phyloP scores from a whole-genome alignment of 139 green algal genomes.

The Yamagishiella unicocca region DNA sequence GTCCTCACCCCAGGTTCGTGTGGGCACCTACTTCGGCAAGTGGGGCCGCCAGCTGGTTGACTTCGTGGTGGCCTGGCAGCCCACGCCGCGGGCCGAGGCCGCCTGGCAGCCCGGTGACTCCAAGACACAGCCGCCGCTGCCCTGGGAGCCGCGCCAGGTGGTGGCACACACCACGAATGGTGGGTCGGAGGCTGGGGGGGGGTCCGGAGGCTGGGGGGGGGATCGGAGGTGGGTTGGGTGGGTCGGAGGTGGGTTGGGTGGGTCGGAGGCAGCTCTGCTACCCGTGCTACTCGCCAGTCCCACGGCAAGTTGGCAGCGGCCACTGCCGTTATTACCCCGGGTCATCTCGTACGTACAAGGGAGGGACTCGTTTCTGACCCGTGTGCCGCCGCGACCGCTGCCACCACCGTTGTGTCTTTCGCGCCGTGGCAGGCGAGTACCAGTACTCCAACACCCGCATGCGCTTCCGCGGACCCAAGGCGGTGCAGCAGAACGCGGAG shows the following conservation, averaged over 20 bases:
- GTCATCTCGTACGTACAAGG: too few species aligned
- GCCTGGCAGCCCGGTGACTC: neutral
- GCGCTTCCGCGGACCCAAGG: neutral
- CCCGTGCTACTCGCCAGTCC: too few species aligned
- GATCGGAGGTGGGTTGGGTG: too few species aligned
- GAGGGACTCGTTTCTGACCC: too few species aligned
- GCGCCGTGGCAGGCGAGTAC: conserved; percentile 16
- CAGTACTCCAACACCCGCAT: conserved; percentile 40
- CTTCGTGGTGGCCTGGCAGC: conserved; percentile 34
- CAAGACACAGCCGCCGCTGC: conserved; percentile 22
- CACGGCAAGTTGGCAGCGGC: too few species aligned
- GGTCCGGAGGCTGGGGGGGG: neutral
- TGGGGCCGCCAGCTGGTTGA: conserved; percentile 12
- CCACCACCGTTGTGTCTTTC: neutral
- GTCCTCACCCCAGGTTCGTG: neutral
- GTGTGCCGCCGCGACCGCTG: too few species aligned
- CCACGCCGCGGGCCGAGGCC: neutral
- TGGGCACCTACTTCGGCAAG: conserved; percentile 38
- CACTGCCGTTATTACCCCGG: too few species aligned
- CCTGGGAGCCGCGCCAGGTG: conserved; percentile 35
- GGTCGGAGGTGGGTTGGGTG: too few species aligned
- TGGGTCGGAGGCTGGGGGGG: neutral
- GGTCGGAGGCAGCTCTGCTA: too few species aligned
- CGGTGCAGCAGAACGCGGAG: neutral
- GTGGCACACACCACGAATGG: conserved; percentile 24